Evolutionary conservation across 2,329 filamentous ascomycete species (phyloP), one percentile per base, ranked within the genome.

Genomic region (Ophiocordyceps robertsii): DNA sequence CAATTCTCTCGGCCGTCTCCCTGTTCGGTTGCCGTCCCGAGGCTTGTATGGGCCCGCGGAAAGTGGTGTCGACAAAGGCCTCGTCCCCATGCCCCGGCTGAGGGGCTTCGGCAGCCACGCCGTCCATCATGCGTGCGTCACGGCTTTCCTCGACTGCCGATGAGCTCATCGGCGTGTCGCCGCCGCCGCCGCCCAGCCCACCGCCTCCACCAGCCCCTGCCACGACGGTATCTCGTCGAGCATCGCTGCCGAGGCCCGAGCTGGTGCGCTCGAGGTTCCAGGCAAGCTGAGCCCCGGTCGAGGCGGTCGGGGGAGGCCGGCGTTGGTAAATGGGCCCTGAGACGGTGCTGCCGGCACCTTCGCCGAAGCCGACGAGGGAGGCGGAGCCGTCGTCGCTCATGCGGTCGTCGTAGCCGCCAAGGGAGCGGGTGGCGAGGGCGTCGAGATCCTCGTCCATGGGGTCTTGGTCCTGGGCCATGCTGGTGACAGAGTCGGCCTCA

Each of bases 331-430:
- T 83, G 33, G 85, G 85, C 0, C 87, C 87, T 46, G 80, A 86
- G 44, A 89, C 80, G 6, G 87, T 87, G 59, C 83, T 87, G 51
- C 82, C 85, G 10, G 90, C 89, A 30, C 89, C 90, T 60, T 95
- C 89, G 40, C 90, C 90, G 52, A 95, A 95, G 0, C 84, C 90
- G 10, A 95, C 90, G 6, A 95, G 70, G 48, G 83, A 90, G 3
- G 82, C 85, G 41, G 80, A 81, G 8, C 81, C 83, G 54, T 94
- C 87, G 53, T 94, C 88, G 53, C 84, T 90, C 72, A 92, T 82
- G 45, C 83, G 84, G 50, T 86, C 84, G 46, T 77, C 72, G 45
- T 66, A 74, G 4, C 66, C 71, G 17, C 66, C 67, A 3, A 69
- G 62, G 32, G 70, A 75, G 14, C 65, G 67, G 30, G 58, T 65